Conservation (phyloP, 1,284 basidiomycete genomes). For the Schizophyllum amplum region DNA sequence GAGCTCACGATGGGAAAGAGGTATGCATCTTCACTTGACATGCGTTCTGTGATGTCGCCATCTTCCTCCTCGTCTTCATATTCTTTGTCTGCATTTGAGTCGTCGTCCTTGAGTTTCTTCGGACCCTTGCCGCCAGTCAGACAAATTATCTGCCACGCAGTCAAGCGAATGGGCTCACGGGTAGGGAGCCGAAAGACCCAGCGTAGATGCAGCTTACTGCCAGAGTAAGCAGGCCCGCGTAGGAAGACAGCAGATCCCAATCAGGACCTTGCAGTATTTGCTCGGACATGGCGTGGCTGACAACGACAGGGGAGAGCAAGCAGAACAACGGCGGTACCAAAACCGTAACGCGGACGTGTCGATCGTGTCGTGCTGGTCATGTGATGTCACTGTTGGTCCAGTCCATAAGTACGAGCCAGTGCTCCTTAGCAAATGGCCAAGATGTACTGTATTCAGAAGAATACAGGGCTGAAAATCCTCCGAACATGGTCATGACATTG, state of each 20-base stretch:
- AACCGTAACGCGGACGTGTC: too few species aligned
- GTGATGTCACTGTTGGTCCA: too few species aligned
- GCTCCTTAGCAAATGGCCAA: too few species aligned
- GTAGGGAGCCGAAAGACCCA: slow-evolving; percentile 60
- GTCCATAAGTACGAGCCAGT: too few species aligned
- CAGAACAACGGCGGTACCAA: too few species aligned
- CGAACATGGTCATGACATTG: too few species aligned
- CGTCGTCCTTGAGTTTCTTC: slow-evolving; percentile 16
- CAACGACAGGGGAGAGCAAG: too few species aligned
- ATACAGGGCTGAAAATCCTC: too few species aligned
- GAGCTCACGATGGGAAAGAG: slow-evolving; percentile 65
- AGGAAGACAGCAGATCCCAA: slow-evolving; percentile 51
- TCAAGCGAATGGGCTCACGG: slow-evolving; percentile 33
- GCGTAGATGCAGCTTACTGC: slow-evolving; percentile 57
- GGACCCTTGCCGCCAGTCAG: slow-evolving; percentile 16
- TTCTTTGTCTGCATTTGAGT: slow-evolving; percentile 13
- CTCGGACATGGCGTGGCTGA: too few species aligned
- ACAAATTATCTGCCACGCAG: background rate
- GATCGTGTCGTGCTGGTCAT: too few species aligned
- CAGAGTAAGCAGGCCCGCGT: slow-evolving; percentile 54
- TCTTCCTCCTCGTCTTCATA: slow-evolving; percentile 44
- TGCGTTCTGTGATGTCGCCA: slow-evolving; percentile 43
- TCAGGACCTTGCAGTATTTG: too few species aligned
- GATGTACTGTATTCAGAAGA: too few species aligned
- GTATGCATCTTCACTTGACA: slow-evolving; percentile 67